Conservation (phyloP, 345 rosid species). For the Eutrema japonicum region DNA sequence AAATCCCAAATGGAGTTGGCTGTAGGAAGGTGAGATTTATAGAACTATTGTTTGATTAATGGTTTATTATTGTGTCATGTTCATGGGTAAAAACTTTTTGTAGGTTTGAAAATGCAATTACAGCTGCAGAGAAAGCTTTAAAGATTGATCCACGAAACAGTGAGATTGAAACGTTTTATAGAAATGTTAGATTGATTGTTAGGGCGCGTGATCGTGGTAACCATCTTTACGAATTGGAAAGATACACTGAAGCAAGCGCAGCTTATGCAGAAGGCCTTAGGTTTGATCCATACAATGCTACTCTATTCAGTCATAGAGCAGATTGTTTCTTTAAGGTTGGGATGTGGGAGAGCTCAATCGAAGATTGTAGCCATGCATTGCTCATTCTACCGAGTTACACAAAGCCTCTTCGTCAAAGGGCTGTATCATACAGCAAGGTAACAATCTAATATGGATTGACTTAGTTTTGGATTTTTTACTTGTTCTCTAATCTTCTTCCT, state of each 20-base stretch:
- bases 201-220: conserved; percentile 86
- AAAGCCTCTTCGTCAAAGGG: conserved; percentile 86
- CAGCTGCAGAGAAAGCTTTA: conserved; percentile 79
- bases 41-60: conserved; percentile 18
- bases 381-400: conserved; percentile 68
- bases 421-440: conserved; percentile 88
- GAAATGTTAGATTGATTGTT: conserved; percentile 64
- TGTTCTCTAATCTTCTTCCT: conserved; percentile 15
- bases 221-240: conserved; percentile 91
- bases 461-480: conserved; percentile 24
- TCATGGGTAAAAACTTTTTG: conserved; percentile 49
- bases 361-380: conserved; percentile 82
- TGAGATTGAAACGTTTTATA: conserved; percentile 67
- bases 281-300: conserved; percentile 79
- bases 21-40: conserved; percentile 77
- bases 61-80: conserved; percentile 6
- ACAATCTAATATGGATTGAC: conserved; percentile 4
- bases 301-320: conserved; percentile 82
- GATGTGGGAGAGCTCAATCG: conserved; percentile 77
- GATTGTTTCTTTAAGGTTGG: conserved; percentile 94
- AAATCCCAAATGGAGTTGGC: conserved; percentile 90
- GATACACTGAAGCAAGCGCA: conserved; percentile 93
- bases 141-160: conserved; percentile 68
- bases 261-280: conserved; percentile 91
- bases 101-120: conserved; percentile 94